Evolutionary conservation across 805 yeast species (phyloP), one percentile per base, ranked within the genome.

Genomic region (Wickerhamomyces tratensis): DNA sequence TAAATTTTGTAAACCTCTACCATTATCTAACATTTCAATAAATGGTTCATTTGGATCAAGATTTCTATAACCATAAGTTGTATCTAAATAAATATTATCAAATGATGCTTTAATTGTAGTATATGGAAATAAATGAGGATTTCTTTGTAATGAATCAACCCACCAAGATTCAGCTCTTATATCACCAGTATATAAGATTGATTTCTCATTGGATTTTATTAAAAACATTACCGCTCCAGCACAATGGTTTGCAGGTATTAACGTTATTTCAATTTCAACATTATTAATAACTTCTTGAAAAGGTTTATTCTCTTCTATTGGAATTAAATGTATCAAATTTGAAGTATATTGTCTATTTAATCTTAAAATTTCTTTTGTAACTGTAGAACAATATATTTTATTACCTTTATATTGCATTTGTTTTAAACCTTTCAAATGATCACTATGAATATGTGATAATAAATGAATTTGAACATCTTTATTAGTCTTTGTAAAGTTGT

Each of bases 151-250:
- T 11, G 60, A 43, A 14, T 67, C 60, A 1, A 67, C 54, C 71
- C 77, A 75, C 75, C 77, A 72, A 2, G 46, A 38, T 51, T 78
- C 83, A 7, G 79, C 79, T 27, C 82, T 58, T 9, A 75, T 43
- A 50, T 78, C 84, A 2, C 83, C 84, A 0, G 83, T 77, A 30
- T 67, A 61, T 8, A 78, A 59, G 1, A 77, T 69, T 0, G 74
- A 53, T 9, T 45, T 43, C 12, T 40, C 35, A 1, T 41, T 37
- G 13, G 57, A 57, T 45, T 72, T 72, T 2, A 78, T 43, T 29
- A 78, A 62, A 43, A 73, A 71, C 78, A 77, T 74, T 3, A 67
- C 63, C 5, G 80, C 65, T 5, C 83, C 84, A 11, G 80, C 76
- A 50, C 84, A 78, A 49, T 78, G 85, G 50, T 76, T 67, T 1